phyloP scores from a whole-genome alignment of 164 flowering plant species.

The Umbilicus rupestris region DNA sequence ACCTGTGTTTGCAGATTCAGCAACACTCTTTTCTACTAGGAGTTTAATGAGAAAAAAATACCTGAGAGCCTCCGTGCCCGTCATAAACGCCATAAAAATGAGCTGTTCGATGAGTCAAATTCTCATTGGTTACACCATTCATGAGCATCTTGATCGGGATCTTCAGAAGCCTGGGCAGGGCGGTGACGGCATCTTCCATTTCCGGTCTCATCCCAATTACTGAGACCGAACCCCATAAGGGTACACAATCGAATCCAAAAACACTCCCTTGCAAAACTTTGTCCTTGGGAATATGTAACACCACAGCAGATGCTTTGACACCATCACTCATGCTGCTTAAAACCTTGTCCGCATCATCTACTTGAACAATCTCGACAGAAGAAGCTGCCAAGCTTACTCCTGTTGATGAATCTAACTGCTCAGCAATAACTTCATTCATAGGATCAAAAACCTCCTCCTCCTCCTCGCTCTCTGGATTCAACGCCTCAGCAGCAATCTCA shows the following conservation, averaged over 20 bases:
- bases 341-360: constrained; percentile 17
- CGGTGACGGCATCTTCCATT: constrained; percentile 42
- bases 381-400: constrained; percentile 18
- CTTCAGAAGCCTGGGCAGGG: constrained; percentile 24
- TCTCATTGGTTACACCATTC: constrained; percentile 22
- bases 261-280: constrained; percentile 21
- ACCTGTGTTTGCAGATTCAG: too few relatives aligned
- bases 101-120: constrained; percentile 23
- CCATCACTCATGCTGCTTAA: constrained; percentile 16
- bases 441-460: constrained; percentile 21
- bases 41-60: too few relatives aligned
- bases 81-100: constrained; percentile 45
- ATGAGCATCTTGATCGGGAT: constrained; percentile 36
- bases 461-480: constrained; percentile 21
- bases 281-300: constrained; percentile 20
- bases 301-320: constrained; percentile 20
- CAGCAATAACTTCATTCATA: constrained; percentile 11
- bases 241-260: constrained; percentile 28
- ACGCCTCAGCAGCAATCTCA: constrained; percentile 7
- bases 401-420: constrained; percentile 16
- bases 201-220: constrained; percentile 32
- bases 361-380: constrained; percentile 17
- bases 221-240: constrained; percentile 41
- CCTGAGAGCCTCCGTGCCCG: constrained; percentile 46
- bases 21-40: too few relatives aligned